Base-by-base conservation (phyloP, 345 rosid genomes). In the Microthlaspi erraticum region DNA sequence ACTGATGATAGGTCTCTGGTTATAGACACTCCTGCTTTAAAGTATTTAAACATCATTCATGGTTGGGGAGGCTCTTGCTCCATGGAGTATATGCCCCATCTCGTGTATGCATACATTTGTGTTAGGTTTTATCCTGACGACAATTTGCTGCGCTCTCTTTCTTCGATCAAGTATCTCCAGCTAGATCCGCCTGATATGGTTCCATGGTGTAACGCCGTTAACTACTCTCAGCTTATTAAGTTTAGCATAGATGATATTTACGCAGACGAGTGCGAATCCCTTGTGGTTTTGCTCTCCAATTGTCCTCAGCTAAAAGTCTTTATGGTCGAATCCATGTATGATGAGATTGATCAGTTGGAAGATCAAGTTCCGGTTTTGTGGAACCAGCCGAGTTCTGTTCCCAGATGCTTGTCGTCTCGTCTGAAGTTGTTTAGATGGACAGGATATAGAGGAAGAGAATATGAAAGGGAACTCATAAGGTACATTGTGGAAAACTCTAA, bases 351-450 rank as follows among this genome's bases (percentile, higher is more conserved):
- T 6, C 0, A 0, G 10, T 8, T 4, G 7, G 50, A 19, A 7
- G 10, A 51, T 6, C n/a, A 8, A 26, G 31, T 5, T 0, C 54
- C 68, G 33, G 17, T 7, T 46, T 2, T 2, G 8, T 63, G 68
- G 68, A 46, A 48, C 10, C 31, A 63, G 8, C 68, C 68, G 12
- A 12, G 33, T 63, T 46, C 32, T 33, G 56, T 48, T 63, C 68
- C 33, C 1, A 13, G 1, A 11, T 44, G 42, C 10, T 31, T 61
- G 38, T 42, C 39, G 6, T 43, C 26, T 14, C 52, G 31, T 42
- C 52, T 61, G 1, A 29, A 61, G 38, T 6, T 26, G 20, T 29
- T 59, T 59, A 17, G 26, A 10, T 60, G 65, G 65, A 11, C 13
- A 0, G 31, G 32, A 32, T 63, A 63, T 63, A 12, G 0, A 32